These are phyloP conservation scores for Aspergillus ellipticus DNA, from an alignment of 495 filamentous ascomycete species.

Conservation along the genomic window DNA sequence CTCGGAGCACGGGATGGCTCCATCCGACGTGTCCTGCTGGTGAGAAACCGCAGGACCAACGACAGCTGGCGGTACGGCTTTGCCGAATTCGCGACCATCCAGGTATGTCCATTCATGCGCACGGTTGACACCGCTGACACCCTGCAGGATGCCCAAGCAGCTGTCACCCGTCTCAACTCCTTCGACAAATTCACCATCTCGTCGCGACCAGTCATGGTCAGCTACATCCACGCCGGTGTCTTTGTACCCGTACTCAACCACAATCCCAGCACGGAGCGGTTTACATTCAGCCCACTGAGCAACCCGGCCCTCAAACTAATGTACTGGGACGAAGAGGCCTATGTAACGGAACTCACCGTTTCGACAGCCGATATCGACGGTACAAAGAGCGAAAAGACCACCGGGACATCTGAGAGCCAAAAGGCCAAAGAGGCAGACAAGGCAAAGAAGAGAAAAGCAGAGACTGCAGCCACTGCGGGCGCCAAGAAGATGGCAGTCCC, in stretches of 20 bases:
- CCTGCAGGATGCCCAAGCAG: slow-evolving; percentile 69
- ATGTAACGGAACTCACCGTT: slow-evolving; percentile 63
- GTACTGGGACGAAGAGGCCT: slow-evolving; percentile 84
- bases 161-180: slow-evolving; percentile 67
- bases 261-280: slow-evolving; percentile 49
- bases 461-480: slow-evolving; percentile 34
- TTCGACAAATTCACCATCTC: slow-evolving; percentile 83
- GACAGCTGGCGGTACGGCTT: slow-evolving; percentile 88
- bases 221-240: slow-evolving; percentile 82
- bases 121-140: neutral
- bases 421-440: slow-evolving; percentile 52
- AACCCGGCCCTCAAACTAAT: slow-evolving; percentile 67
- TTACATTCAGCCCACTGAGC: slow-evolving; percentile 69
- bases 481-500: slow-evolving; percentile 52
- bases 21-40: slow-evolving; percentile 71
- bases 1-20: slow-evolving; percentile 74
- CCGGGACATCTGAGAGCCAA: slow-evolving; percentile 30
- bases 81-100: slow-evolving; percentile 73
- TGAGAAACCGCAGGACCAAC: slow-evolving; percentile 68
- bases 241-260: slow-evolving; percentile 73
- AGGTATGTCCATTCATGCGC: slow-evolving; percentile 31
- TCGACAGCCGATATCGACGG: slow-evolving; percentile 46
- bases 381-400: slow-evolving; percentile 29
- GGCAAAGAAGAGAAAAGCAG: slow-evolving; percentile 69
- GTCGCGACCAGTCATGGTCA: slow-evolving; percentile 68